A percentile compares a stretch with the other conserved stretches of the same genome.
phyloP scores from a whole-genome alignment of 1,284 basidiomycete species.

The Naganishia cerealis region DNA sequence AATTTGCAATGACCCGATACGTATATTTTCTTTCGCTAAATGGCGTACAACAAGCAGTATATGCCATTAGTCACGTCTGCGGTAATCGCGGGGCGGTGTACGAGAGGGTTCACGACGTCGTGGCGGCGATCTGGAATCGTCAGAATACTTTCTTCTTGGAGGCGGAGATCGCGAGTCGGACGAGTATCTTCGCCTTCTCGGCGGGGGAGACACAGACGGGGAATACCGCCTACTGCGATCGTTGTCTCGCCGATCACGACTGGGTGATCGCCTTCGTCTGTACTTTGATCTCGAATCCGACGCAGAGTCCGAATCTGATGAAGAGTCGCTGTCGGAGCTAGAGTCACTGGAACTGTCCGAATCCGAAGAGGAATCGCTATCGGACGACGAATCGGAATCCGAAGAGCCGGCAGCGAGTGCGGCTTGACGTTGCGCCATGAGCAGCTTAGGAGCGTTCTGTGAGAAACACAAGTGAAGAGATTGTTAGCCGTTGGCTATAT shows the following conservation, averaged over 20 bases:
- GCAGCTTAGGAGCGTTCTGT: constrained; percentile 82
- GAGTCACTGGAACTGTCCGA: constrained; percentile 50
- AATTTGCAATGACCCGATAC: constrained; percentile 2
- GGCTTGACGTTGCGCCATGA: constrained; percentile 87
- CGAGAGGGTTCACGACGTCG: constrained; percentile 31
- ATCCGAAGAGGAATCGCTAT: constrained; percentile 40
- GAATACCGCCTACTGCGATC: constrained; percentile 34
- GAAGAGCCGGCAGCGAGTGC: constrained; percentile 61
- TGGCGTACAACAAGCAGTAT: constrained; percentile 2
- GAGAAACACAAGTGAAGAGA: background rate
- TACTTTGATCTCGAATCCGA: constrained; percentile 37
- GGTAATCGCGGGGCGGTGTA: constrained; percentile 35
- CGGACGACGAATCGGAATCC: constrained; percentile 53
- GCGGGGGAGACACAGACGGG: constrained; percentile 34
- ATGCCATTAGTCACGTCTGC: constrained; percentile 20
- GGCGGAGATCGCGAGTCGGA: constrained; percentile 34
- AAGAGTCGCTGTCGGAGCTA: constrained; percentile 50
- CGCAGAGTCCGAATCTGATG: constrained; percentile 36
- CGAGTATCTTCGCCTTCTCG: constrained; percentile 34
- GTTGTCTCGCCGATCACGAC: constrained; percentile 34
- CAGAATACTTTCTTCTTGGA: constrained; percentile 31
- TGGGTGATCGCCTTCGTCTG: constrained; percentile 35
- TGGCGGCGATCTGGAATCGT: constrained; percentile 33
- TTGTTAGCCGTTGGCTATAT: background rate
- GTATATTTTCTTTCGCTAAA: constrained; percentile 1